Evolutionary conservation across 2,329 filamentous ascomycete species (phyloP).

Genomic region (Raffaelea arxii): DNA sequence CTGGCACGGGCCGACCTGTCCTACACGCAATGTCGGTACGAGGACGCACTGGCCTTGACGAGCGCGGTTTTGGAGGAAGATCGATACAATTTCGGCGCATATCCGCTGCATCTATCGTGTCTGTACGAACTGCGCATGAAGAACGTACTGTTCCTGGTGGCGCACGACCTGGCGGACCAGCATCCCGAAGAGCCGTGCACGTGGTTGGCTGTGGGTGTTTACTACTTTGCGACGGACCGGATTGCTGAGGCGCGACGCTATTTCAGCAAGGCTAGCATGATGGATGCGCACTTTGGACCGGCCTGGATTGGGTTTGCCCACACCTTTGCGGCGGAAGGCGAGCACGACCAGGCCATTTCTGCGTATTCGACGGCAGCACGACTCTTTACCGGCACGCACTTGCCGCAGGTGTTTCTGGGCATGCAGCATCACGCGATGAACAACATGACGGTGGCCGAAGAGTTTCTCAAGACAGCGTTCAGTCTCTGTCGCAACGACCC

Average conservation of each 20-base stretch:
- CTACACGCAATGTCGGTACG: slow-evolving; percentile 91
- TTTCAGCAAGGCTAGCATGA: slow-evolving; percentile 94
- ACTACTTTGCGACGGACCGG: slow-evolving; percentile 82
- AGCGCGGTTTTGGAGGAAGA: slow-evolving; percentile 72
- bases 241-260: slow-evolving; percentile 90
- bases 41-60: slow-evolving; percentile 75
- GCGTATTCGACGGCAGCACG: slow-evolving; percentile 93
- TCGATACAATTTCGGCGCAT: slow-evolving; percentile 79
- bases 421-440: slow-evolving; percentile 98
- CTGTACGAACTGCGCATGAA: slow-evolving; percentile 80
- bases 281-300: slow-evolving; percentile 94
- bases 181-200: slow-evolving; percentile 86
- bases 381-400: slow-evolving; percentile 91
- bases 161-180: slow-evolving; percentile 85
- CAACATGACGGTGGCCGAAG: slow-evolving; percentile 86
- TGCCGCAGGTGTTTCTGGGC: slow-evolving; percentile 89
- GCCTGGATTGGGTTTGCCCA: slow-evolving; percentile 99
- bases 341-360: slow-evolving; percentile 96
- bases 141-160: slow-evolving; percentile 81
- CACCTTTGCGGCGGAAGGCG: slow-evolving; percentile 93
- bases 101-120: slow-evolving; percentile 86
- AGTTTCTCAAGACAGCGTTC: slow-evolving; percentile 88
- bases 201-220: slow-evolving; percentile 90
- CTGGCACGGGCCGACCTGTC: slow-evolving; percentile 83
- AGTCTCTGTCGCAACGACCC: slow-evolving; percentile 76